Evolutionary conservation across 345 rosid genomes (phyloP).

Genomic region (Citrus glauca): DNA sequence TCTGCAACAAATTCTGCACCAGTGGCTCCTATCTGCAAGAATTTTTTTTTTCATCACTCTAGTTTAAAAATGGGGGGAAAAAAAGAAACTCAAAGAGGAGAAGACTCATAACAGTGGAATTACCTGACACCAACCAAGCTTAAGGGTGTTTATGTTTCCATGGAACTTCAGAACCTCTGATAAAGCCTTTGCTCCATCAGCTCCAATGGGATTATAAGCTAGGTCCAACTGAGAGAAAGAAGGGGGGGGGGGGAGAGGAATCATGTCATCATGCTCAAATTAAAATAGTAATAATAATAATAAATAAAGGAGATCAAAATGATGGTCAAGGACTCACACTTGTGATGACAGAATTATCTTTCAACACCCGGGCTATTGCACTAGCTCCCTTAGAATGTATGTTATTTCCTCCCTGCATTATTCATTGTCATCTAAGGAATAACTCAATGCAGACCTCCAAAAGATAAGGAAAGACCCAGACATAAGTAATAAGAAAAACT

Average conservation of each 20-base stretch:
- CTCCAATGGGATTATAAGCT: slow-evolving; percentile 92
- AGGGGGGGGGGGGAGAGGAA: not conserved
- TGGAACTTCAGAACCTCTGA: slow-evolving; percentile 90
- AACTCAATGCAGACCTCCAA: not conserved
- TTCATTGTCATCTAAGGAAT: slow-evolving; percentile 4
- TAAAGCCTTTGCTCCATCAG: slow-evolving; percentile 81
- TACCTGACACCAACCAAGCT: slow-evolving; percentile 99
- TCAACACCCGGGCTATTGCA: slow-evolving; percentile 71
- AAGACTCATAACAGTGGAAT: slow-evolving; percentile 3
- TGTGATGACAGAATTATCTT: slow-evolving; percentile 66
- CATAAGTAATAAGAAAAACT: not conserved
- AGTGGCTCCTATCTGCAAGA: slow-evolving; percentile 78
- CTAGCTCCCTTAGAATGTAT: slow-evolving; percentile 69
- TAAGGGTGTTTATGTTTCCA: slow-evolving; percentile 74
- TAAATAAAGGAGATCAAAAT: not conserved
- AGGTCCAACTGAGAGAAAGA: slow-evolving; percentile 58
- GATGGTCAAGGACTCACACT: slow-evolving; percentile 47
- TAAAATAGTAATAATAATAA: not conserved
- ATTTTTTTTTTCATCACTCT: not conserved
- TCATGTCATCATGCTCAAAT: slow-evolving; percentile 12
- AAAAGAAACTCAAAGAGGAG: not conserved
- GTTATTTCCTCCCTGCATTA: slow-evolving; percentile 86
- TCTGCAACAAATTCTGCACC: slow-evolving; percentile 86
- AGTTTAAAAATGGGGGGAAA: not conserved
- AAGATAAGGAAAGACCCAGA: not conserved